phyloP scores from a whole-genome alignment of 331 rosid species.

The Saraca asoca region DNA sequence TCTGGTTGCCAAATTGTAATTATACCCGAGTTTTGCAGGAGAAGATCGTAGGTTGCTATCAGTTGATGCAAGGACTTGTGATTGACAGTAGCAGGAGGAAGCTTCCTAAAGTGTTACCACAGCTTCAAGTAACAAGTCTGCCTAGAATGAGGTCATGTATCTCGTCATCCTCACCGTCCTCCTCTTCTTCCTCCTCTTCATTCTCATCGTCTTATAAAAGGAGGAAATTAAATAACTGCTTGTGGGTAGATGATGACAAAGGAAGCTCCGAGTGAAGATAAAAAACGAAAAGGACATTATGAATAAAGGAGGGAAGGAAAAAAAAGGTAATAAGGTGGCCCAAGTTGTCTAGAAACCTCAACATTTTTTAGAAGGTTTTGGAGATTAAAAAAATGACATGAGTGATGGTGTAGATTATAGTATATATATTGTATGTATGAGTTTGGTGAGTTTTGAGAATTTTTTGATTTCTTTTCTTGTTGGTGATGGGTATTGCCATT shows the following conservation, averaged over 20 bases:
- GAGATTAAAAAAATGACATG: constrained; percentile 54
- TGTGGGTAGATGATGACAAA: constrained; percentile 80
- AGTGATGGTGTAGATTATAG: constrained; percentile 55
- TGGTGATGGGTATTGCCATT: constrained; percentile 68
- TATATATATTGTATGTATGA: constrained; percentile 36
- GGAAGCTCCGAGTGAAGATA: constrained; percentile 62
- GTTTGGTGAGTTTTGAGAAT: constrained; percentile 64
- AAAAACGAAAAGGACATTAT: constrained; percentile 3
- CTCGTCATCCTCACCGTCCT: constrained; percentile 49
- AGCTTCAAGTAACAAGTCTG: constrained; percentile 60
- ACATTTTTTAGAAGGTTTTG: constrained; percentile 60
- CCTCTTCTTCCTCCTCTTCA: constrained; percentile 53
- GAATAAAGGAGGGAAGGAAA: constrained; percentile 17
- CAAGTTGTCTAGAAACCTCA: constrained; percentile 66
- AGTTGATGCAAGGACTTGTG: constrained; percentile 68
- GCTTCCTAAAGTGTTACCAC: constrained; percentile 59
- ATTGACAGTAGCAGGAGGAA: constrained; percentile 50
- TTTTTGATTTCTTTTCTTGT: constrained; percentile 33
- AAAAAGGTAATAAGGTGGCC: constrained; percentile 47
- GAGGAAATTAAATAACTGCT: constrained; percentile 70
- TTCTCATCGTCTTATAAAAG: constrained; percentile 61
- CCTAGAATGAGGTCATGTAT: constrained; percentile 59
- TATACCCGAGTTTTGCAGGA: constrained; percentile 60
- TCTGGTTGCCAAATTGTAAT: background rate
- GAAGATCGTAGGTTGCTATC: constrained; percentile 75